phyloP scores from a whole-genome alignment of 2,329 filamentous ascomycete species.

The Fusarium nelsonii region DNA sequence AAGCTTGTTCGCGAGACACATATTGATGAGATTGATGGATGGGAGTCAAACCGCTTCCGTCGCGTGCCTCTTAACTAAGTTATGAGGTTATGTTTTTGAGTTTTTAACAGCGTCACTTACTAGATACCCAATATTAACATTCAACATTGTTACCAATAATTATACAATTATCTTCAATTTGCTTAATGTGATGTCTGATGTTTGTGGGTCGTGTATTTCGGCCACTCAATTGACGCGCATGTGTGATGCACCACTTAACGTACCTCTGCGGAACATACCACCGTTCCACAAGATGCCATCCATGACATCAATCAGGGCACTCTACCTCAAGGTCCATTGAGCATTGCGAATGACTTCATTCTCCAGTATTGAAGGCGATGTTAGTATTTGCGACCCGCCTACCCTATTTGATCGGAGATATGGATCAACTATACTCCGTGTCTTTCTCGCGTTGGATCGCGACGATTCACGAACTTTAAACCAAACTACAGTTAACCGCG shows the following conservation, averaged over 20 bases:
- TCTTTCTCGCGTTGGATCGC: background rate
- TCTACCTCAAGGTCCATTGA: background rate
- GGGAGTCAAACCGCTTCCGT: constrained; percentile 69
- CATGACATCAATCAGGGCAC: background rate
- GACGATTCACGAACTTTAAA: background rate
- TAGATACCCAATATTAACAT: constrained; percentile 34
- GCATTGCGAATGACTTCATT: background rate
- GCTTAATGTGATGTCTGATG: background rate
- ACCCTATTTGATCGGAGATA: background rate
- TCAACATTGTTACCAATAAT: constrained; percentile 8
- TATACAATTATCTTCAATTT: background rate
- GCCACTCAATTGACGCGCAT: background rate
- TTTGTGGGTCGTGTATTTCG: background rate
- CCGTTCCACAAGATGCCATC: background rate
- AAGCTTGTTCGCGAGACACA: constrained; percentile 67
- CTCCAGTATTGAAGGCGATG: background rate
- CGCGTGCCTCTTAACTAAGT: constrained; percentile 52
- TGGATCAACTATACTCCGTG: constrained; percentile 2
- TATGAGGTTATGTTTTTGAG: constrained; percentile 1
- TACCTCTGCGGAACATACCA: background rate
- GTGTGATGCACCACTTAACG: background rate
- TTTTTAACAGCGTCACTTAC: constrained; percentile 5
- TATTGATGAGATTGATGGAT: constrained; percentile 70
- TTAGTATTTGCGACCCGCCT: background rate
- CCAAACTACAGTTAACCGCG: background rate